Evolutionary conservation across 148 eudicot genomes (phyloP), one percentile per base, ranked within the genome.

Genomic region (Amaranthus palmeri): DNA sequence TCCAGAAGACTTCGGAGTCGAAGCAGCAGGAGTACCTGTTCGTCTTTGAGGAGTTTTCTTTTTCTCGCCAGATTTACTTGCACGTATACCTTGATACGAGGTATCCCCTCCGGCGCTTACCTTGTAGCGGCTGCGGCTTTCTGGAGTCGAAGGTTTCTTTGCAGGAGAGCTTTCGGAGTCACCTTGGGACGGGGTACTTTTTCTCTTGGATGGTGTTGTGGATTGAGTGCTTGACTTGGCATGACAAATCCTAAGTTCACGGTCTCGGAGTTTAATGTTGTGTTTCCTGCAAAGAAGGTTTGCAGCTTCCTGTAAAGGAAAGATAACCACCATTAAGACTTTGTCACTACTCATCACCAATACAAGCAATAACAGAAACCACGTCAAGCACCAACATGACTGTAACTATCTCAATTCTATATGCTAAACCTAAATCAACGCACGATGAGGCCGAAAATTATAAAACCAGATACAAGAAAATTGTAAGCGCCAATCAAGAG

Each of bases 21-120:
- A 68, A 55, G 77, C 76, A n/a, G 53, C 74, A 10, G 80, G 74
- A 49, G 69, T 65, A 17, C 44, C 17, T 13, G 69, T 48, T 65
- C 45, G 61, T 67, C 73, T 88, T 14, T 78, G 7, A 41, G 65
- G 81, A n/a, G 80, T 72, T 78, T 78, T 88, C 79, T 91, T 95
- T 67, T 81, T 83, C 49, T 73, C 77, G 56, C 96, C 93, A 0
- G 97, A 83, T 86, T 95, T 95, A 81, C 82, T 89, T 44, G 93
- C 97, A 62, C 87, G 82, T n/a, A 86, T 43, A 50, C 98, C 98
- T 83, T 91, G 96, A 72, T 91, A 95, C 17, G 98, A 87, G 62
- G 86, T 70, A 67, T 75, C 47, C 54, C 79, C 77, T 14, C 42
- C 69, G 3, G 80, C 14, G 74, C 75, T 77, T 66, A 61, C 59